Evolutionary conservation across 768 basidiomycete genomes (phyloP).

Genomic region (Plicaturopsis crispa): DNA sequence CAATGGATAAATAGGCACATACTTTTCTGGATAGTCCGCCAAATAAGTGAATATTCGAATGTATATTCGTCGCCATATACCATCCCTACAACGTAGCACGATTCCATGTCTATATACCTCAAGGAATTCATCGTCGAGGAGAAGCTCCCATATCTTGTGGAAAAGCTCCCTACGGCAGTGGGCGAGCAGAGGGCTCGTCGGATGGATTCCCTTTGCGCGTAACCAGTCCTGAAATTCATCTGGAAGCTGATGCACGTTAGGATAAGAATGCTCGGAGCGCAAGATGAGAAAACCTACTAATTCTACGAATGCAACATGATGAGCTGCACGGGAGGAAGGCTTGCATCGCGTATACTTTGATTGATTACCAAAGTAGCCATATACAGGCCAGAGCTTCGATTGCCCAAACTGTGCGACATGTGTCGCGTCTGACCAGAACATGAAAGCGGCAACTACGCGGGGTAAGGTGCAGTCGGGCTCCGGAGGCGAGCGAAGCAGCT

Average conservation of each 20-base stretch:
- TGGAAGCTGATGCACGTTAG: background rate
- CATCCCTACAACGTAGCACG: conserved; percentile 21
- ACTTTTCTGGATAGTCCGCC: conserved; percentile 37
- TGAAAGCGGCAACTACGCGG: conserved; percentile 4
- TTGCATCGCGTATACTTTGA: conserved; percentile 8
- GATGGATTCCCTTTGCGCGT: background rate
- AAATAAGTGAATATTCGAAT: conserved; percentile 27
- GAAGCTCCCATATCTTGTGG: conserved; percentile 19
- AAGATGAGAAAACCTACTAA: background rate
- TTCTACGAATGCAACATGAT: background rate
- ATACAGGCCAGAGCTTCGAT: conserved; percentile 15
- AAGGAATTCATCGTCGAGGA: conserved; percentile 26
- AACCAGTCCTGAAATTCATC: background rate
- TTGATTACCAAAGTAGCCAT: conserved; percentile 14
- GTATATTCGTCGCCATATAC: conserved; percentile 21
- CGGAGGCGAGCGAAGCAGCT: conserved; percentile 12
- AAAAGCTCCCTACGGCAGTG: conserved; percentile 25
- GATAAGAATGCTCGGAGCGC: background rate
- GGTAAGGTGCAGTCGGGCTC: conserved; percentile 15
- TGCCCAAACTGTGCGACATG: conserved; percentile 15
- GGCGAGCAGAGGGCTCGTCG: conserved; percentile 10
- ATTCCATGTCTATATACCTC: conserved; percentile 26
- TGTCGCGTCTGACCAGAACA: conserved; percentile 15
- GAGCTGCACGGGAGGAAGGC: background rate
- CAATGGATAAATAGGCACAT: conserved; percentile 5